Percentiles rank a stretch among this genome's conserved stretches.
These are phyloP conservation scores for Metarhizium robertsii DNA, from an alignment of 2,329 filamentous ascomycete genomes.

Conservation along the genomic window DNA sequence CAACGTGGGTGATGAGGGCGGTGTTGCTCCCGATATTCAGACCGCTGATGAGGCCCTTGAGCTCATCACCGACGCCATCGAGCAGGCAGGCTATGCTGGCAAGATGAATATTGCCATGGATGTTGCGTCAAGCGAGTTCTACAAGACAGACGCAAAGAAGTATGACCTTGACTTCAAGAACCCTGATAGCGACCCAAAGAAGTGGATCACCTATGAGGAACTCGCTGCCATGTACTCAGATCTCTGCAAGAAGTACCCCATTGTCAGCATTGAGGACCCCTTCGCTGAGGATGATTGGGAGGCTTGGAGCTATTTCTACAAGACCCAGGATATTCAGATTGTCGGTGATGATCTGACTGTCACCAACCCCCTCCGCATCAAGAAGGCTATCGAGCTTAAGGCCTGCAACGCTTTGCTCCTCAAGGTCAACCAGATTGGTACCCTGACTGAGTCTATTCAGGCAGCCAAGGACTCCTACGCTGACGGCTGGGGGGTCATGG, in stretches of 20 bases:
- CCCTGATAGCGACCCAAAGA: constrained; percentile 86
- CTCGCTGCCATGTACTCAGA: constrained; percentile 85
- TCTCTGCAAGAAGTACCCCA: constrained; percentile 90
- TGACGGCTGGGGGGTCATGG: constrained; percentile 97
- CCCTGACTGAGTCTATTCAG: constrained; percentile 96
- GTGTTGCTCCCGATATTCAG: constrained; percentile 98
- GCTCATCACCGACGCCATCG: constrained; percentile 89
- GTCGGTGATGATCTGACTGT: constrained; percentile 98
- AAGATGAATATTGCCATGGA: constrained; percentile 99
- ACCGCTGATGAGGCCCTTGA: constrained; percentile 93
- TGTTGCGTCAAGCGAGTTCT: constrained; percentile 98
- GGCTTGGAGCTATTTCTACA: constrained; percentile 99
- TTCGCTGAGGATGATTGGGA: constrained; percentile 99
- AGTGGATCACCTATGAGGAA: constrained; percentile 99
- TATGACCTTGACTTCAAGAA: constrained; percentile 99
- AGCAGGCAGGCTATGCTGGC: constrained; percentile 90
- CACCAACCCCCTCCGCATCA: constrained; percentile 98
- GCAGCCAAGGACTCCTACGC: constrained; percentile 97
- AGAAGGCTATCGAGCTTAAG: constrained; percentile 99
- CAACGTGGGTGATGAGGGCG: constrained; percentile 98
- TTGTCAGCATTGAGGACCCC: constrained; percentile 97
- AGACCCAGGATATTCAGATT: constrained; percentile 96
- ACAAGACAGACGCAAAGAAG: constrained; percentile 96
- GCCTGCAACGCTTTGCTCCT: constrained; percentile 95
- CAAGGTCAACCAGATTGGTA: constrained; percentile 99